phyloP scores from a whole-genome alignment of 352 stramenopile genomes.

The Hyaloperonospora arabidopsidis region DNA sequence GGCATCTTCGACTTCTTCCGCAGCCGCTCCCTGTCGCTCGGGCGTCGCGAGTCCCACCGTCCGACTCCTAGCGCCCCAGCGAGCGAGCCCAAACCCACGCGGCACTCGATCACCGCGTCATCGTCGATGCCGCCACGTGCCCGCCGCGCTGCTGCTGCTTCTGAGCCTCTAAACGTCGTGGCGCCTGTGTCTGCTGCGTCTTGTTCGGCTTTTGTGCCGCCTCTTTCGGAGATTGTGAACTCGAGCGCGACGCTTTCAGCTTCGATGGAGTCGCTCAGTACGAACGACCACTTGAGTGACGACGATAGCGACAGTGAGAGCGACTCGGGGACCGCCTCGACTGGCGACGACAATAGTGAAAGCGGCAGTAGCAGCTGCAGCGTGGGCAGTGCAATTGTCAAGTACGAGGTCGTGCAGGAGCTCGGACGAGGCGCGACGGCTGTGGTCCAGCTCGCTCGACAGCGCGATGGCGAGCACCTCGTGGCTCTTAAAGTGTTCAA shows the following conservation, averaged over 20 bases:
- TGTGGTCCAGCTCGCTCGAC: slow-evolving; percentile 66
- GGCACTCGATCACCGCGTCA: slow-evolving; percentile 11
- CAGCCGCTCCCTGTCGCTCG: slow-evolving; percentile 40
- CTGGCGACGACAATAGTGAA: too few relatives aligned
- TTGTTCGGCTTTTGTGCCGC: neutral
- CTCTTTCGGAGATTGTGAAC: slow-evolving; percentile 23
- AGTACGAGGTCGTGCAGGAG: slow-evolving; percentile 77
- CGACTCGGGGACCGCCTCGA: slow-evolving; percentile 13
- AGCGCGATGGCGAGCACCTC: slow-evolving; percentile 45
- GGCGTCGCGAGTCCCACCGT: slow-evolving; percentile 21
- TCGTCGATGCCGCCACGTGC: slow-evolving; percentile 27
- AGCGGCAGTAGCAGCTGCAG: slow-evolving; percentile 9
- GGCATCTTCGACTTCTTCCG: slow-evolving; percentile 79
- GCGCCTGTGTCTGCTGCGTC: neutral
- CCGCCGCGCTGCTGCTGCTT: slow-evolving; percentile 15
- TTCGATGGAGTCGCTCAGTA: slow-evolving; percentile 35
- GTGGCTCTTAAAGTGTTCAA: slow-evolving; percentile 83
- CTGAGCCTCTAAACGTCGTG: slow-evolving; percentile 1
- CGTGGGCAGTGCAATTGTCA: slow-evolving; percentile 40
- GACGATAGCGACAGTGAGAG: slow-evolving; percentile 32
- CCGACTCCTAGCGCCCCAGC: slow-evolving; percentile 12
- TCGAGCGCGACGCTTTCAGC: slow-evolving; percentile 38
- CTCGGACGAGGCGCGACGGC: slow-evolving; percentile 73
- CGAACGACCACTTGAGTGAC: slow-evolving; percentile 36
- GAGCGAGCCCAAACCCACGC: slow-evolving; percentile 11